Evolutionary conservation across 179 eudicot genomes (phyloP).

Genomic region (Corrigiola litoralis): DNA sequence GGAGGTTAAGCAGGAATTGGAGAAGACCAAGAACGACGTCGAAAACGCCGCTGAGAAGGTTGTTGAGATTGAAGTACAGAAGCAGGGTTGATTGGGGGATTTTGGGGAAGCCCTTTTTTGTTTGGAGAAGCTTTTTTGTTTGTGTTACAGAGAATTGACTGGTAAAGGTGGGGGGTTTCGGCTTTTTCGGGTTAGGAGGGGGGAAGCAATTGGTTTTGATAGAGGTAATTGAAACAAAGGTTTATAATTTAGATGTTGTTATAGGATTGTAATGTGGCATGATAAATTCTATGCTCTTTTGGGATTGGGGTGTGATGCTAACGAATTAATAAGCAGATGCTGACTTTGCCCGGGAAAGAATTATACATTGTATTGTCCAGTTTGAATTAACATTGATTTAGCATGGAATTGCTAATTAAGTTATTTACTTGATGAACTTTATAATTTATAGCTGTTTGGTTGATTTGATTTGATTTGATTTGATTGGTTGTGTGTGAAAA

Average conservation of each 20-base stretch:
- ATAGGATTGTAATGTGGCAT: conserved; percentile 10
- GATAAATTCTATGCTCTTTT: background rate
- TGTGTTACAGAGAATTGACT: background rate
- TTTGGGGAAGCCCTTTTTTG: conserved; percentile 1
- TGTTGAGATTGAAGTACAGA: conserved; percentile 22
- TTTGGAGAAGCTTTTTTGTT: background rate
- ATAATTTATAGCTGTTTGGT: background rate
- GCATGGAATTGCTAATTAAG: conserved; percentile 11
- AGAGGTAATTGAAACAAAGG: conserved; percentile 19
- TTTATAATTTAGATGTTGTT: background rate
- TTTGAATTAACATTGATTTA: background rate
- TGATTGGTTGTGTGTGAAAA: no score
- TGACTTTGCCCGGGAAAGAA: conserved; percentile 6
- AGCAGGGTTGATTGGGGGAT: background rate
- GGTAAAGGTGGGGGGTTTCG: background rate
- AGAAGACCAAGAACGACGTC: conserved; percentile 16
- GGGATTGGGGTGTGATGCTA: background rate
- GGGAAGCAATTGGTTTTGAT: conserved; percentile 10
- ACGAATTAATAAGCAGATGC: conserved; percentile 19
- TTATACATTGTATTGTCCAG: background rate
- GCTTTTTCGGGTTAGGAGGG: conserved; percentile 8
- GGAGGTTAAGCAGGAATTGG: conserved; percentile 39
- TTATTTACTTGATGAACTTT: background rate
- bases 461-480: no score
- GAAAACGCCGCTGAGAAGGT: conserved; percentile 19